A percentile compares a stretch with the other conserved stretches of the same genome.
Conservation (phyloP, 2,329 filamentous ascomycete genomes). For the Talaromyces atroroseus region DNA sequence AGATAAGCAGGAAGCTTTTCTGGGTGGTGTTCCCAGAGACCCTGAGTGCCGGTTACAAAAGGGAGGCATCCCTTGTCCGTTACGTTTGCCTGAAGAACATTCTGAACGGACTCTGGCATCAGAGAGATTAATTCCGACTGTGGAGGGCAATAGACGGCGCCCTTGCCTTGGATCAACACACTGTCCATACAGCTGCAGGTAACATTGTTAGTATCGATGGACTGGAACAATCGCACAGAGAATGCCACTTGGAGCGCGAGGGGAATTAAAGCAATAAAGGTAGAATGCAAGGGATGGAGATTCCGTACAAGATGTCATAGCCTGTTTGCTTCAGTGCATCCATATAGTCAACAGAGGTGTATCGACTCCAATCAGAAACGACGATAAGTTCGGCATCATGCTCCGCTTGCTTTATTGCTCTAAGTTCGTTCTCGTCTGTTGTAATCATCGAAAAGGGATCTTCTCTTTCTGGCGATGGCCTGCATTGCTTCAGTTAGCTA, state of each 20-base stretch:
- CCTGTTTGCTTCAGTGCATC: slow-evolving; percentile 12
- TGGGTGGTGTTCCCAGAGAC: slow-evolving; percentile 10
- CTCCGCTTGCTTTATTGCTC: slow-evolving; percentile 48
- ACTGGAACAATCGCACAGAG: not conserved
- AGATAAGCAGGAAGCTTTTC: slow-evolving; percentile 13
- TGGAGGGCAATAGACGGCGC: slow-evolving; percentile 18
- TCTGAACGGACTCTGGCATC: slow-evolving; percentile 2
- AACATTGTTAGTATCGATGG: not conserved
- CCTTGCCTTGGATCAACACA: slow-evolving; percentile 57
- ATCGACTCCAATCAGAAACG: slow-evolving; percentile 53
- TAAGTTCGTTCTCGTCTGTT: slow-evolving; percentile 27
- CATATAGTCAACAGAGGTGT: slow-evolving; percentile 43
- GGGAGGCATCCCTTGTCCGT: slow-evolving; percentile 15
- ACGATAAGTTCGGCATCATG: slow-evolving; percentile 44
- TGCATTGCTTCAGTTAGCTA: not conserved
- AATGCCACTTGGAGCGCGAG: not conserved
- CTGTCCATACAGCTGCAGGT: slow-evolving; percentile 53
- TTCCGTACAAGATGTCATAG: slow-evolving; percentile 13
- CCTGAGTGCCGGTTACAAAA: slow-evolving; percentile 10
- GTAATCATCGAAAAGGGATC: slow-evolving; percentile 26
- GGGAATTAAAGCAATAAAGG: not conserved
- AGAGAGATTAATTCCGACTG: slow-evolving; percentile 9
- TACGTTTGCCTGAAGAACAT: slow-evolving; percentile 19
- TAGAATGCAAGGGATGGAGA: not conserved
- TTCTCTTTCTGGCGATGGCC: slow-evolving; percentile 20